Base-by-base conservation (phyloP, 345 rosid genomes). In the Heritiera littoralis region DNA sequence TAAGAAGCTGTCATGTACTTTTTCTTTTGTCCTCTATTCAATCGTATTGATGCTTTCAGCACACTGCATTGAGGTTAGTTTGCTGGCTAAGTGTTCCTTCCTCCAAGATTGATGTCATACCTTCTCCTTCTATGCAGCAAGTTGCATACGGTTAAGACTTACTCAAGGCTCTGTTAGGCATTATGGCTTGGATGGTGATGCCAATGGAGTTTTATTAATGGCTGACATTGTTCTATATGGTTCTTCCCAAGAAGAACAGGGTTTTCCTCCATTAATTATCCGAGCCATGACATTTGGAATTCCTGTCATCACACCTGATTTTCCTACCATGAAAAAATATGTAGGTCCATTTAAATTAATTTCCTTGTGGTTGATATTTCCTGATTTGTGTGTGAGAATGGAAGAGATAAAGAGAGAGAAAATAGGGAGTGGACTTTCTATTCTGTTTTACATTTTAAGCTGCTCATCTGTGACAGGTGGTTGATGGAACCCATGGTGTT, bases 201-300 rank as follows among this genome's bases (percentile, higher is more conserved):
- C 86, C 74, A 91, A 92, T 81, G 81, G 86, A 70, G 85, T 92
- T 78, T 81, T 97, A 73, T 75, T 88, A 77, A 89, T 94, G 93
- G 90, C 97, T 60, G 98, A 97, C 84, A 85, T 94, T 86, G 89
- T 97, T 84, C 85, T 97, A 67, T 94, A 94, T 85, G 95, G 91
- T 78, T 92, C 99, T 81, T 94, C 97, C 73, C 98, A 92, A 83
- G 97, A 91, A 85, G 98, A 94, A 79, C 98, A 94, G 83, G 91
- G 87, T 79, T 97, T 97, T 74, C 95, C 98, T 74, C 86, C 97
- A 58, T 74, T 97, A 65, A 81, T 97, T 79, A 83, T 91, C 79
- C 92, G 97, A 81, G 95, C 98, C 79, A 92, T 97, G 99, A 92
- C 92, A 67, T 72, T 90, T 81, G 92, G 92, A 71, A 85, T 92